Evolutionary conservation across 345 rosid species (phyloP).

Genomic region (Dipteronia dyeriana): DNA sequence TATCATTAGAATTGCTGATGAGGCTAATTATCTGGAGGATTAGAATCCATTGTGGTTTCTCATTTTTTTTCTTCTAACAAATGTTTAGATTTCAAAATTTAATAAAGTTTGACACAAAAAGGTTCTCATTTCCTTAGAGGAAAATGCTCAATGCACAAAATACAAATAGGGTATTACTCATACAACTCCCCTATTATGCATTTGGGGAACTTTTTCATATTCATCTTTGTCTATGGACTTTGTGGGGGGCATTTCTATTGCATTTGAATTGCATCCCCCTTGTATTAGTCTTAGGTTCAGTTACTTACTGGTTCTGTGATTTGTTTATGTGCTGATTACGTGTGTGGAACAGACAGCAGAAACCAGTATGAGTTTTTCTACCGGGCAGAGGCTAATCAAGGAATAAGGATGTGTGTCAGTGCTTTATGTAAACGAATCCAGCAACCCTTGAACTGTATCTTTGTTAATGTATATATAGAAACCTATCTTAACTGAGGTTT

Average conservation of each 20-base stretch:
- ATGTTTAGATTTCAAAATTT: neutral
- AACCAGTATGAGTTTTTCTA: conserved; percentile 16
- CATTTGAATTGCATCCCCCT: neutral
- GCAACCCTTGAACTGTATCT: conserved; percentile 27
- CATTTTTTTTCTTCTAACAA: neutral
- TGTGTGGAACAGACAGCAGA: conserved; percentile 23
- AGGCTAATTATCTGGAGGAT: neutral
- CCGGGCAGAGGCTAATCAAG: conserved; percentile 17
- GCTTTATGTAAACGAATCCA: conserved; percentile 21
- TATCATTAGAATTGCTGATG: neutral
- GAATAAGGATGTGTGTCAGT: conserved; percentile 14
- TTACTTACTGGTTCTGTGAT: neutral
- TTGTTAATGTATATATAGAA: conserved; percentile 20
- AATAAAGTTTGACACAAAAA: neutral
- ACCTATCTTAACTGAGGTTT: conserved; percentile 17
- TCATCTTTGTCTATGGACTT: no score
- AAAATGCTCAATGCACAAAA: neutral
- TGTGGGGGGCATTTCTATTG: neutral
- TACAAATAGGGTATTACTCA: neutral
- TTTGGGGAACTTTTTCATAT: no score
- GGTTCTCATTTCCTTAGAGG: neutral
- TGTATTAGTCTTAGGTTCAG: neutral
- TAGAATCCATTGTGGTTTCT: neutral
- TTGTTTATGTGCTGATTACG: conserved; percentile 6
- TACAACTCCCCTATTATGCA: neutral